A percentile compares a stretch with the other conserved stretches of the same genome.
These are phyloP conservation scores for Tuber aestivum DNA, from an alignment of 495 filamentous ascomycete species.

Conservation along the genomic window DNA sequence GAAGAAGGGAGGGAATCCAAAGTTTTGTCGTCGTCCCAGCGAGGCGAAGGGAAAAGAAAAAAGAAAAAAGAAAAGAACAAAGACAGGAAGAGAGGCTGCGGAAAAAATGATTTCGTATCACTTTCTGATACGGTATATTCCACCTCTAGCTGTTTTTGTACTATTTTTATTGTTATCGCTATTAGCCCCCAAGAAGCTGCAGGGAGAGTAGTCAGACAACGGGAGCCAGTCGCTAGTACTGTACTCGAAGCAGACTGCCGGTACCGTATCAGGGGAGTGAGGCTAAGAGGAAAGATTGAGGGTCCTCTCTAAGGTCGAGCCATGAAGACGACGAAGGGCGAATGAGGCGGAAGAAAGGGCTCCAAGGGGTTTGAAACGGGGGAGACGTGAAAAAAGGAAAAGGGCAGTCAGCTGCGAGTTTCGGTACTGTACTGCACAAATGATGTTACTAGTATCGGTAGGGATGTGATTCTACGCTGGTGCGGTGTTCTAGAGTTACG, in stretches of 20 bases:
- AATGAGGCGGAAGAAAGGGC: neutral
- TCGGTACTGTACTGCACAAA: no score
- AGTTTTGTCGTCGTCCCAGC: neutral
- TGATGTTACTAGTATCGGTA: no score
- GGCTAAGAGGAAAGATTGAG: neutral
- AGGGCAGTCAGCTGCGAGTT: no score
- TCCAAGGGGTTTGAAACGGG: neutral
- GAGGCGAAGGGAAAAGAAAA: neutral
- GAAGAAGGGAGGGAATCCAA: neutral
- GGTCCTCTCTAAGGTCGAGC: neutral
- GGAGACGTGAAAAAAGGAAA: neutral
- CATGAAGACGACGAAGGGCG: neutral
- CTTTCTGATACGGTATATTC: no score
- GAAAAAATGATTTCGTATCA: no score
- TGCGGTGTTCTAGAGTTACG: neutral
- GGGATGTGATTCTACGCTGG: no score
- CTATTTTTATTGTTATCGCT: neutral
- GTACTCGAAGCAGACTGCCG: neutral
- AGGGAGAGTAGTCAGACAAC: neutral
- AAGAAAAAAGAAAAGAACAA: no score
- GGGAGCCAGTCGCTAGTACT: neutral
- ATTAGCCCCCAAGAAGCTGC: neutral
- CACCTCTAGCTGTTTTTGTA: neutral
- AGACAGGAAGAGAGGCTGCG: no score
- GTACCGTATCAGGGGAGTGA: neutral